Conservation (phyloP, 495 filamentous ascomycete genomes). For the Cercophora newfieldiana region DNA sequence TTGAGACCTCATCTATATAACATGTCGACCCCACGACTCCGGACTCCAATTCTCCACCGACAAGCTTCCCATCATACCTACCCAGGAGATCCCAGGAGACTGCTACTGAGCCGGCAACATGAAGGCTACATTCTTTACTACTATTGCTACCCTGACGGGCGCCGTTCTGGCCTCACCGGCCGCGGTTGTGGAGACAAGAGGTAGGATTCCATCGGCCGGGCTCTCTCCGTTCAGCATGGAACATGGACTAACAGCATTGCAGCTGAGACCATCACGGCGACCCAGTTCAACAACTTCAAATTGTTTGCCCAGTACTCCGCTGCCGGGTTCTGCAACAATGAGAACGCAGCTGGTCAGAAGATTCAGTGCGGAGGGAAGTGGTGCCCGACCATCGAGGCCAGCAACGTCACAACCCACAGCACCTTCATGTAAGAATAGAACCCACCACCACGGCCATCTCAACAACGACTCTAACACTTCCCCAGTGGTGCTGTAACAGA, state of each 20-base stretch:
- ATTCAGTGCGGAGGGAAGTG: constrained; percentile 58
- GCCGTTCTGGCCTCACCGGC: not conserved
- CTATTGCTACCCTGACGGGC: constrained; percentile 1
- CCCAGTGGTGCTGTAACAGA: constrained; percentile 58
- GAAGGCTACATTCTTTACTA: constrained; percentile 7
- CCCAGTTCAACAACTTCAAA: constrained; percentile 51
- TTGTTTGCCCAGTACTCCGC: constrained; percentile 71
- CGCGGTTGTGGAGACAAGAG: not conserved
- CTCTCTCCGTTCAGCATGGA: too few relatives aligned
- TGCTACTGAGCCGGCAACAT: not conserved
- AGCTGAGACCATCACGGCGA: constrained; percentile 30
- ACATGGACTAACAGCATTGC: too few relatives aligned
- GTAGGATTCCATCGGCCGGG: too few relatives aligned
- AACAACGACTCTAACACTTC: not conserved
- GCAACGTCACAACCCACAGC: constrained; percentile 53
- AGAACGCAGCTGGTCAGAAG: constrained; percentile 48
- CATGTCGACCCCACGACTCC: not conserved
- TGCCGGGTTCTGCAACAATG: constrained; percentile 65
- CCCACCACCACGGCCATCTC: not conserved
- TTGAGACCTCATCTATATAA: not conserved
- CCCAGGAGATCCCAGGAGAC: not conserved
- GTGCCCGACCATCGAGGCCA: constrained; percentile 61
- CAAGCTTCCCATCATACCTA: not conserved
- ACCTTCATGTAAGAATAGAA: constrained; percentile 59
- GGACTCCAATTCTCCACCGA: not conserved